Percentiles rank a stretch among this genome's conserved stretches.
phyloP scores from a whole-genome alignment of 192 early-diverging fungal genomes.

The Rhizoclosmatium sp. region DNA sequence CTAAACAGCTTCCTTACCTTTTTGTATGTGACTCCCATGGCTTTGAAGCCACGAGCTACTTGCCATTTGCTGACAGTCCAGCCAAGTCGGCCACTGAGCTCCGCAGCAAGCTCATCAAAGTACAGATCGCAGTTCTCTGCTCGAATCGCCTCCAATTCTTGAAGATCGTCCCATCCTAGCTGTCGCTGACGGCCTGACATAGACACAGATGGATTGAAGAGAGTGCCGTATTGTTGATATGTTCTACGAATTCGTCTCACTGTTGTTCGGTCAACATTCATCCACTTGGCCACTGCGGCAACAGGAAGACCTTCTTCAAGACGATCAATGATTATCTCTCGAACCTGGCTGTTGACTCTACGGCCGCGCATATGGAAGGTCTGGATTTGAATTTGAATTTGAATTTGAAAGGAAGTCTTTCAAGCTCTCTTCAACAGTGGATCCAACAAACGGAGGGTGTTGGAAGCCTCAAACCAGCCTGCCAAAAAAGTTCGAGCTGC shows the following conservation, averaged over 20 bases:
- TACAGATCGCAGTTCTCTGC: too few species aligned
- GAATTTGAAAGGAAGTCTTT: too few species aligned
- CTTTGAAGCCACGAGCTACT: too few species aligned
- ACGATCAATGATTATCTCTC: not conserved
- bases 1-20: not conserved
- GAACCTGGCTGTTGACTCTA: not conserved
- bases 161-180: too few species aligned
- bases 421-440: not conserved
- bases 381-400: not conserved
- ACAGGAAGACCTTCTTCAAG: not conserved
- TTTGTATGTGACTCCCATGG: not conserved
- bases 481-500: not conserved
- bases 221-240: not conserved
- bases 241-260: not conserved
- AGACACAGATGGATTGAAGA: too few species aligned
- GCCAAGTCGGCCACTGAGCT: too few species aligned
- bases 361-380: not conserved
- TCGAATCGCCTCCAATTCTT: too few species aligned
- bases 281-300: not conserved
- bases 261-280: not conserved
- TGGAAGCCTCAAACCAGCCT: not conserved
- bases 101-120: too few species aligned
- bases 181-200: too few species aligned
- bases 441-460: not conserved
- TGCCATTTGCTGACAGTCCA: too few species aligned